A percentile compares a stretch with the other conserved stretches of the same genome.
phyloP scores from a whole-genome alignment of 1,284 basidiomycete genomes.

The Tremellales sp. region DNA sequence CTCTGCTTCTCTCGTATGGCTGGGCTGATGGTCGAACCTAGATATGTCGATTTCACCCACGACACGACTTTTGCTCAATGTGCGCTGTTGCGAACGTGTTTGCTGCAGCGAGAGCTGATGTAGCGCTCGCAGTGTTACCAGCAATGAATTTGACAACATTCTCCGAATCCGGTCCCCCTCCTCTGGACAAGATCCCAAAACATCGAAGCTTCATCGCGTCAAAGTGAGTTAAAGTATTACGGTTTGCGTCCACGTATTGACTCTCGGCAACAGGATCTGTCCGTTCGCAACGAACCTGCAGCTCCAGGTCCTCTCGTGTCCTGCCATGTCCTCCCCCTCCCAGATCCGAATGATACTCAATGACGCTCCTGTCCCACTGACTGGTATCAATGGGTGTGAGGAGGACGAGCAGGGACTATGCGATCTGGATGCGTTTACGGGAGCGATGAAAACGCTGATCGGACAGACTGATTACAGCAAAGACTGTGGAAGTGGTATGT shows the following conservation, averaged over 20 bases:
- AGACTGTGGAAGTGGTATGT: conserved; percentile 26
- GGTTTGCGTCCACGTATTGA: neutral
- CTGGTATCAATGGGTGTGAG: conserved; percentile 57
- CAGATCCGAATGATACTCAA: conserved; percentile 54
- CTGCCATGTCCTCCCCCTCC: neutral
- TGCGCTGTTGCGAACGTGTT: conserved; percentile 18
- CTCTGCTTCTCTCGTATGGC: neutral
- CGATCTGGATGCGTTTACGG: conserved; percentile 55
- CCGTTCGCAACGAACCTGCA: conserved; percentile 60
- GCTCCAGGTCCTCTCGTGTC: conserved; percentile 59
- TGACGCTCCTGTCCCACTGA: conserved; percentile 62
- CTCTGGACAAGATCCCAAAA: conserved; percentile 64
- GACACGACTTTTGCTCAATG: conserved; percentile 45
- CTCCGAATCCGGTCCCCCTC: conserved; percentile 63
- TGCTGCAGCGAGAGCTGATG: neutral
- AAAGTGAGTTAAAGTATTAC: conserved; percentile 24
- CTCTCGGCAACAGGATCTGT: conserved; percentile 24
- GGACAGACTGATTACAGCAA: conserved; percentile 47
- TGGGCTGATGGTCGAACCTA: conserved; percentile 9
- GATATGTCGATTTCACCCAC: conserved; percentile 46
- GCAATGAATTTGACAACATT: conserved; percentile 66
- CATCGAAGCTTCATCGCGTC: conserved; percentile 50
- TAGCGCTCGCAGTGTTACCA: conserved; percentile 51
- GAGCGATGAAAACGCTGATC: conserved; percentile 53
- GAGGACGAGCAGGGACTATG: conserved; percentile 59